A percentile compares a stretch with the other conserved stretches of the same genome.
Evolutionary conservation across 306 rosid species (phyloP).

Genomic region (Dicorynia guianensis): DNA sequence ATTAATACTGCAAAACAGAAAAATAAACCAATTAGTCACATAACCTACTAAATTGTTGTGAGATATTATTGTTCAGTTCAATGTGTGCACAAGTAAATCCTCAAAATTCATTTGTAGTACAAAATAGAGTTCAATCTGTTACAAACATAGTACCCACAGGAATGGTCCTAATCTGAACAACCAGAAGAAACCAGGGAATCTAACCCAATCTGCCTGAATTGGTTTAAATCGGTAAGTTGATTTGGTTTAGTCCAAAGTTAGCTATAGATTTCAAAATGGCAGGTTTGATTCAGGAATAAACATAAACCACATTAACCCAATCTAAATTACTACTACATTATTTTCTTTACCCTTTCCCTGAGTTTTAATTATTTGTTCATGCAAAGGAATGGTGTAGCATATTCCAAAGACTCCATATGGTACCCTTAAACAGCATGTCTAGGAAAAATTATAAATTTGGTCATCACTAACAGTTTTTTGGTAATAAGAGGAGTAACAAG

Average conservation of each 20-base stretch:
- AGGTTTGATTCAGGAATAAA: background rate
- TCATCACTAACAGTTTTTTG: background rate
- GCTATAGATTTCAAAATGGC: background rate
- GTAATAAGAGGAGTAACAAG: too few species aligned
- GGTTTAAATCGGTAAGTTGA: background rate
- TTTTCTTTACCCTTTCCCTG: background rate
- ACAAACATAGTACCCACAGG: slow-evolving; percentile 12
- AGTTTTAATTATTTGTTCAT: background rate
- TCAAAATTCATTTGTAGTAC: slow-evolving; percentile 6
- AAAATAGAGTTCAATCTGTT: slow-evolving; percentile 18
- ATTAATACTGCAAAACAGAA: slow-evolving; percentile 47
- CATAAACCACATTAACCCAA: background rate
- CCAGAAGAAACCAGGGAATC: slow-evolving; percentile 16
- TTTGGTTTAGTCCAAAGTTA: background rate
- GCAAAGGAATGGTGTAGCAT: background rate
- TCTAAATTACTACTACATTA: background rate
- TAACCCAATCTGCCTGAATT: slow-evolving; percentile 29
- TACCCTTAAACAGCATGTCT: background rate
- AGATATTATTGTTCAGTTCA: slow-evolving; percentile 25
- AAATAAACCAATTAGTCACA: slow-evolving; percentile 27
- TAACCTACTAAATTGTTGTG: slow-evolving; percentile 21
- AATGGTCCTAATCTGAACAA: slow-evolving; percentile 21
- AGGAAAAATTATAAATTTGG: background rate
- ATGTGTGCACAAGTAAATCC: background rate
- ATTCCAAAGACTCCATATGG: slow-evolving; percentile 5